A percentile compares a stretch with the other conserved stretches of the same genome.
Evolutionary conservation across 208 protist genomes (phyloP).

Genomic region (Leishmania major): DNA sequence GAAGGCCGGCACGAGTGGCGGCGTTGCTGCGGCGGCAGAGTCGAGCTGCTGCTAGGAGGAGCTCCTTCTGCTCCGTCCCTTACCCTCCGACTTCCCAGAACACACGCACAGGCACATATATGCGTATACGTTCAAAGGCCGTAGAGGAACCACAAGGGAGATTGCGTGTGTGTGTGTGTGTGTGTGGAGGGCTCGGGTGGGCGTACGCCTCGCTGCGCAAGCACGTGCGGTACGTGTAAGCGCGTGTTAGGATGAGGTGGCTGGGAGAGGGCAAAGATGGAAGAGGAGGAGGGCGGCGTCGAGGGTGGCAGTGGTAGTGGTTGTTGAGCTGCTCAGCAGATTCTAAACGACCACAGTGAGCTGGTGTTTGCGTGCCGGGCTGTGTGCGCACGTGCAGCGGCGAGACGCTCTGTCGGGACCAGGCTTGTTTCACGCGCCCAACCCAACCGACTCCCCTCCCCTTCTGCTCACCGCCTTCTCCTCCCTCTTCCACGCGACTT

Average conservation of each 20-base stretch:
- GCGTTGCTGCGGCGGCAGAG: conserved; percentile 9
- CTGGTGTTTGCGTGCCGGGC: neutral
- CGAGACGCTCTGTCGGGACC: neutral
- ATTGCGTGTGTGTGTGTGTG: neutral
- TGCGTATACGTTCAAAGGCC: neutral
- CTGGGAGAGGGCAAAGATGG: neutral
- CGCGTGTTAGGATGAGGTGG: neutral
- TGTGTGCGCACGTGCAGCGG: neutral
- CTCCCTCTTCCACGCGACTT: neutral
- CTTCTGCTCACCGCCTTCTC: neutral
- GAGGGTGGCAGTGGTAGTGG: neutral
- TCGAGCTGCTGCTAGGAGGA: conserved; percentile 20
- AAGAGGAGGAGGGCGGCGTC: neutral
- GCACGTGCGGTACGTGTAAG: neutral
- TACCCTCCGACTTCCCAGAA: neutral
- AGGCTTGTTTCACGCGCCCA: neutral
- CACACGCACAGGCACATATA: neutral
- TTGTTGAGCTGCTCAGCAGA: neutral
- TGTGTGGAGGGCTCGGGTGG: neutral
- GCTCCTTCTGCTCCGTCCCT: neutral
- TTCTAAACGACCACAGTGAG: neutral
- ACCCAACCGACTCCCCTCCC: neutral
- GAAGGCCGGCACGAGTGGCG: conserved; percentile 9
- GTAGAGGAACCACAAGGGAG: neutral
- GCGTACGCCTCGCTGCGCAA: neutral